phyloP scores from a whole-genome alignment of 352 stramenopile species.

The Globisporangium ultimum region DNA sequence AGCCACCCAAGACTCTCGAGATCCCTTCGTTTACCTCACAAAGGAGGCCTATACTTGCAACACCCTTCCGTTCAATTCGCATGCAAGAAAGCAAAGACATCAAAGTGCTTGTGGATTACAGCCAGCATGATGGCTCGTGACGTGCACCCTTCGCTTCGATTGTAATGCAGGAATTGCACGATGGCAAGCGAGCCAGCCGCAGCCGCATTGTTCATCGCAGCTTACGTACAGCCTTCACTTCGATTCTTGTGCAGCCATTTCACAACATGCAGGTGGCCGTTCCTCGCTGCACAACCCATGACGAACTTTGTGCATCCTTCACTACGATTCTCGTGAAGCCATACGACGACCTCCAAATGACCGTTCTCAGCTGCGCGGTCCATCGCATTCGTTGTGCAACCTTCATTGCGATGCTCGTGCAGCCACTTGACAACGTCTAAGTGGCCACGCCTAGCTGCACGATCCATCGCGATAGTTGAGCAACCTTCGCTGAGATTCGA shows the following conservation, averaged over 20 bases:
- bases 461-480: background rate
- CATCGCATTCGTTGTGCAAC: background rate
- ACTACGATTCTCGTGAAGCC: background rate
- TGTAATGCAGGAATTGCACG: too few species aligned
- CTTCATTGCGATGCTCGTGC: constrained; percentile 5
- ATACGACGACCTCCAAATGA: background rate
- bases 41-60: too few species aligned
- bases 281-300: background rate
- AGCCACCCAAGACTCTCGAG: too few species aligned
- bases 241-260: background rate
- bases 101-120: too few species aligned
- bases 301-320: background rate
- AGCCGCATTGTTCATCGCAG: too few species aligned
- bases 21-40: too few species aligned
- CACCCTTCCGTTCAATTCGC: too few species aligned
- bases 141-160: too few species aligned
- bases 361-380: background rate
- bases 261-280: background rate
- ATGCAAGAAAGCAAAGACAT: too few species aligned
- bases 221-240: background rate
- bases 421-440: background rate
- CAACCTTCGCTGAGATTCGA: too few species aligned
- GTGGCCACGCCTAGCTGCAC: background rate
- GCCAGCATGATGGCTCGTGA: too few species aligned
- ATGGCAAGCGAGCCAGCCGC: too few species aligned